phyloP scores from a whole-genome alignment of 1,139 yeast genomes.

The Candida tropicalis region DNA sequence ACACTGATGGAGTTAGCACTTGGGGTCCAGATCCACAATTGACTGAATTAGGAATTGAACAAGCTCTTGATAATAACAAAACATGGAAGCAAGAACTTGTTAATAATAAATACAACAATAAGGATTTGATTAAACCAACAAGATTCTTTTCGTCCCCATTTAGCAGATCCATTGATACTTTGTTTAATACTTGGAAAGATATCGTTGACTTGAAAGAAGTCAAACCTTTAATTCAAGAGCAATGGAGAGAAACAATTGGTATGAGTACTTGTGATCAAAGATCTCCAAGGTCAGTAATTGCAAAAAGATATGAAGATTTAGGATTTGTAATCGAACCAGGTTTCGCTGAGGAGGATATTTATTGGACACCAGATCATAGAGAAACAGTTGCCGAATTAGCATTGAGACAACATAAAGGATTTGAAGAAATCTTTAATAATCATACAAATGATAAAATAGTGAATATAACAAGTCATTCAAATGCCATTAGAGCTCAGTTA shows the following conservation, averaged over 20 bases:
- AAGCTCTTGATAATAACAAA: conserved; percentile 35
- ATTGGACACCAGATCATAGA: conserved; percentile 39
- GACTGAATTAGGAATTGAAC: conserved; percentile 41
- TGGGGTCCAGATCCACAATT: conserved; percentile 54
- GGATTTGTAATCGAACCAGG: conserved; percentile 42
- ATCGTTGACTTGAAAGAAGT: conserved; percentile 28
- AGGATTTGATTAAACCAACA: conserved; percentile 29
- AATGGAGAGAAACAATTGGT: conserved; percentile 46
- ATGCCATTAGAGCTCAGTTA: conserved; percentile 43
- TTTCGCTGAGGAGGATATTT: conserved; percentile 43
- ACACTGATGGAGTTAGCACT: conserved; percentile 44
- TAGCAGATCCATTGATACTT: conserved; percentile 40
- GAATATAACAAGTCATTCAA: conserved; percentile 41
- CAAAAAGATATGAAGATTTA: conserved; percentile 28
- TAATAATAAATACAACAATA: conserved; percentile 14
- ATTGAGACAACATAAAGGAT: conserved; percentile 35
- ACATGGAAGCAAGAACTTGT: conserved; percentile 28
- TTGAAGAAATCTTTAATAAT: conserved; percentile 37
- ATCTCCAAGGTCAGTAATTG: conserved; percentile 34
- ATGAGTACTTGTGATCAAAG: conserved; percentile 49
- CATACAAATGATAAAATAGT: conserved; percentile 25
- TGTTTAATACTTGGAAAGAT: conserved; percentile 34
- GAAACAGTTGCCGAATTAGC: conserved; percentile 47
- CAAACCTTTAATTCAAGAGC: conserved; percentile 41
- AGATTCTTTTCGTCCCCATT: conserved; percentile 41